Conservation (phyloP, 208 protist species). For the Acanthamoeba culbertsoni region DNA sequence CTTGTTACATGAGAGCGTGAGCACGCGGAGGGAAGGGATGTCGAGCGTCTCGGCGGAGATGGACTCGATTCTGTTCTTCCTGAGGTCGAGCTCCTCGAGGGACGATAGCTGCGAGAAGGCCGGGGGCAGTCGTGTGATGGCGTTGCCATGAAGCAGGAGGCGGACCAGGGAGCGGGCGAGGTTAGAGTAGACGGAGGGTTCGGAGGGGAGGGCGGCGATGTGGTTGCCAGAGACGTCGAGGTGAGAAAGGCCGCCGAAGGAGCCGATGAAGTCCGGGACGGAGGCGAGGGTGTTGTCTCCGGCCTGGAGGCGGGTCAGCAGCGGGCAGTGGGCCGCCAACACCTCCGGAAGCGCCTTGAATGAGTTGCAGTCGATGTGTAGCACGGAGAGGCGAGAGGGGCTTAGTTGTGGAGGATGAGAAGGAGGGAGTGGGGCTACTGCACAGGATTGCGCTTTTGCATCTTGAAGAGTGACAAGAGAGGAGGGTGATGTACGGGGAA, state of each 20-base stretch:
- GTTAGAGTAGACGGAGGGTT: not conserved
- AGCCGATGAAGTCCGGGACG: not conserved
- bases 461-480: no score
- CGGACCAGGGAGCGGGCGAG: not conserved
- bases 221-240: slow-evolving; percentile 19
- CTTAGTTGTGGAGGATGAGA: not conserved
- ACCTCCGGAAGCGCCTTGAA: not conserved
- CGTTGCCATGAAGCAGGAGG: not conserved
- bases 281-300: not conserved
- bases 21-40: not conserved
- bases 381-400: not conserved
- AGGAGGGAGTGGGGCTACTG: no score
- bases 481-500: not conserved
- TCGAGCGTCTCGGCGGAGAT: not conserved
- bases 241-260: not conserved
- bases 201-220: not conserved
- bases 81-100: not conserved
- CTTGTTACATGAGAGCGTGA: not conserved
- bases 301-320: not conserved
- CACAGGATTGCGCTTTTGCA: no score
- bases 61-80: not conserved
- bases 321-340: not conserved
- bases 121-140: not conserved
- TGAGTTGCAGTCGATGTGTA: not conserved
- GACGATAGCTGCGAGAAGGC: not conserved